phyloP scores from a whole-genome alignment of 2,329 filamentous ascomycete genomes.

The Microcera coccophila region DNA sequence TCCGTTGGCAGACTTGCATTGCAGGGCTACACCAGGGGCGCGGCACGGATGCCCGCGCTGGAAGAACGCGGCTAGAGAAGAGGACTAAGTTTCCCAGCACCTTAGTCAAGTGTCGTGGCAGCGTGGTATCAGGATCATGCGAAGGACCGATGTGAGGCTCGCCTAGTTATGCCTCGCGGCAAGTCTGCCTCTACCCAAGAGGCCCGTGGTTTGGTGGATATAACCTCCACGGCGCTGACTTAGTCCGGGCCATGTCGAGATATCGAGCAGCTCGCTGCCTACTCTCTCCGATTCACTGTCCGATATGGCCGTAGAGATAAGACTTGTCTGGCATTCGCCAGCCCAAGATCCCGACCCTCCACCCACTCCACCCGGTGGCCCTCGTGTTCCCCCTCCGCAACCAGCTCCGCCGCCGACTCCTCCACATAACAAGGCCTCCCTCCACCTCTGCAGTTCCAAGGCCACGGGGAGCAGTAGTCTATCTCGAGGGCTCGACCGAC shows the following conservation, averaged over 20 bases:
- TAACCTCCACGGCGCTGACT: neutral
- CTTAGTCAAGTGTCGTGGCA: neutral
- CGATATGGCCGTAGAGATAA: slow-evolving; percentile 9
- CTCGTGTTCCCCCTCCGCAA: slow-evolving; percentile 27
- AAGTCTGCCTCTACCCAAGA: neutral
- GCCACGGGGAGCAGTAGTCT: neutral
- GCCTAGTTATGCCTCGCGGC: neutral
- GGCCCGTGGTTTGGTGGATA: neutral
- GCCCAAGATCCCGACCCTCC: slow-evolving; percentile 24
- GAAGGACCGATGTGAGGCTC: neutral
- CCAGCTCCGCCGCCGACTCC: slow-evolving; percentile 28
- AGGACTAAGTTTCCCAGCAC: neutral
- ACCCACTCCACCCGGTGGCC: slow-evolving; percentile 27
- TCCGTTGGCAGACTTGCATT: neutral
- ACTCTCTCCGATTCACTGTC: too few relatives aligned
- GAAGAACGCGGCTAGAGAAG: neutral
- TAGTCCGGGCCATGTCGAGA: too few relatives aligned
- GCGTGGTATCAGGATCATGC: slow-evolving; percentile 1
- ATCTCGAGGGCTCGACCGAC: neutral
- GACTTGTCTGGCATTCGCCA: slow-evolving; percentile 3
- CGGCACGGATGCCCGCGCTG: neutral
- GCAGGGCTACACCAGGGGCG: neutral
- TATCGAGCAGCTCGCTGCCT: too few relatives aligned
- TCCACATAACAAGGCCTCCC: slow-evolving; percentile 20
- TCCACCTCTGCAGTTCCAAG: neutral